phyloP scores from a whole-genome alignment of 495 filamentous ascomycete species.

The Neurospora sp. region DNA sequence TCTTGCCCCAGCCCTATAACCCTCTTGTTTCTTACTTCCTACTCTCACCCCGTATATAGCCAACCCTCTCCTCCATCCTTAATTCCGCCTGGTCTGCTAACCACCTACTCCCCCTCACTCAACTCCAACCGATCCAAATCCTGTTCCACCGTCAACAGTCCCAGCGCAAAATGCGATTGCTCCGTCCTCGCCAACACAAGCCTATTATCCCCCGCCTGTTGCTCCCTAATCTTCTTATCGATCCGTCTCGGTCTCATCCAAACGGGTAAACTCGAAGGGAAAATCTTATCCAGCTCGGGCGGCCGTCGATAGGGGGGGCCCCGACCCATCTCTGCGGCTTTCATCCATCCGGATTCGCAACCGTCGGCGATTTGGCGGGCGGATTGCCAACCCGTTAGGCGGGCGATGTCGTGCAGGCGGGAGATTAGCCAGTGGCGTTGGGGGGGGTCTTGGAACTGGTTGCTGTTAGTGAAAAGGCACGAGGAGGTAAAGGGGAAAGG shows the following conservation, averaged over 20 bases:
- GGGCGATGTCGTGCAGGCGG: constrained; percentile 62
- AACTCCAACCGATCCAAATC: constrained; percentile 42
- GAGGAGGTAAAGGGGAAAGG: no score
- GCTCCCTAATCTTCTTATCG: constrained; percentile 32
- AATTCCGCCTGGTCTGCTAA: no score
- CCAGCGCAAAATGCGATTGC: constrained; percentile 43
- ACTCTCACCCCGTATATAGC: no score
- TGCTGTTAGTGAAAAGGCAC: no score
- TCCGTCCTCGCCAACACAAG: constrained; percentile 39
- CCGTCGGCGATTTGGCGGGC: constrained; percentile 69
- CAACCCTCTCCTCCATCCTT: no score
- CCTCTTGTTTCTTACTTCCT: no score
- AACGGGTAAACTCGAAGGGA: constrained; percentile 20
- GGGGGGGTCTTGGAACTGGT: constrained; percentile 52
- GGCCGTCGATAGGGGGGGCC: constrained; percentile 63
- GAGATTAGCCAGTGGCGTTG: constrained; percentile 71
- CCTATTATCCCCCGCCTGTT: constrained; percentile 21
- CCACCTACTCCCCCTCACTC: constrained; percentile 9
- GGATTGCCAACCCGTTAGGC: constrained; percentile 79
- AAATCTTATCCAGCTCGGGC: constrained; percentile 24
- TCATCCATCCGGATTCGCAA: constrained; percentile 76
- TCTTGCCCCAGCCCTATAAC: no score
- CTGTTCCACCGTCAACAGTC: constrained; percentile 39
- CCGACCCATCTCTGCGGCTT: constrained; percentile 55
- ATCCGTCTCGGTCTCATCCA: constrained; percentile 32